Evolutionary conservation across 345 rosid genomes (phyloP), one percentile per base, ranked within the genome.

Genomic region (Salix purpurea): DNA sequence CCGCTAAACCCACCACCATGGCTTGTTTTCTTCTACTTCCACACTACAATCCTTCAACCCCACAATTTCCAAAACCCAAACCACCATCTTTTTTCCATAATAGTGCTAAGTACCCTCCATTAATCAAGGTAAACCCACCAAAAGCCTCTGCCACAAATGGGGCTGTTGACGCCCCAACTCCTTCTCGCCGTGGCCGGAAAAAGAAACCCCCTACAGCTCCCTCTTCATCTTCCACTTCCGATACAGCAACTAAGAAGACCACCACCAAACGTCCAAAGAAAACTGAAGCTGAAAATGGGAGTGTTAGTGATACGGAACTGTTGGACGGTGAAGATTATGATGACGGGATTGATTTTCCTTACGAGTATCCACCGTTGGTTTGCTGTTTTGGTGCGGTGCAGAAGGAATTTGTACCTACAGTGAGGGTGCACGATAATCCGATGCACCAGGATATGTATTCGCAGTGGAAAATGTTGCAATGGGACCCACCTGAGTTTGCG

Each of bases 401-500:
- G 83, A 90, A 88, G 81, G 99, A 95, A 72, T 95, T 95, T 70
- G 87, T 93, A 44, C 98, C 99, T 1, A 85, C 88, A 54, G 98
- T 93, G 73, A 83, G 98, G 82, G 96, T 88, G 58, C 90, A 90
- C 77, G 92, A 91, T 66, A 82, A 89, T 11, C 92, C 78, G 74
- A 88, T 90, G 96, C 93, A 96, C 67, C 97, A 91, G 73, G 97
- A 96, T 65, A 91, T 87, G 0, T 93, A 96, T 86, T 91, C 96
- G 23, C 84, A 89, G 80, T 93, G 98, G 98, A 96, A 93, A 84
- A 89, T 89, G 97, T 86, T 96, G 28, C 98, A 93, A 83, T 93
- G 96, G 97, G 92, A 90, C 70, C 98, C 98, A 16, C 96, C 98
- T 58, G 97, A 96, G 85, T 93, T 93, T 75, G 90, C 80, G 5